Conservation (phyloP, 2,329 filamentous ascomycete species). For the Helicocarpus griseus region DNA sequence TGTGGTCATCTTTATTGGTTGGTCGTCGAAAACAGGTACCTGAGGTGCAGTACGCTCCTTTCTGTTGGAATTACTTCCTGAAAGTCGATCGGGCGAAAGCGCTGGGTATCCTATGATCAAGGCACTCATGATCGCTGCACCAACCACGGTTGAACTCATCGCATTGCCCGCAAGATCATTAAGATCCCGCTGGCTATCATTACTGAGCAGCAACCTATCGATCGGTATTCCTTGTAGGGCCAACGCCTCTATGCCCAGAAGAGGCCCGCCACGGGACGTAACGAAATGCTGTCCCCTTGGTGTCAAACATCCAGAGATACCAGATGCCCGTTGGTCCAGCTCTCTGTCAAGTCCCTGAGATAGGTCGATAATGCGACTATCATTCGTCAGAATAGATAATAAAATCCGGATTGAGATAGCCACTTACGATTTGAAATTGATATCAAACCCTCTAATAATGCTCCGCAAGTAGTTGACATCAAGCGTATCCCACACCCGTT, state of each 20-base stretch:
- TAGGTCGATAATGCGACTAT: constrained; percentile 46
- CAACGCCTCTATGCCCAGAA: constrained; percentile 56
- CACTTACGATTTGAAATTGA: constrained; percentile 46
- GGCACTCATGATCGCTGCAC: constrained; percentile 50
- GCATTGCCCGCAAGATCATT: constrained; percentile 69
- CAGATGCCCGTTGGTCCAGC: constrained; percentile 38
- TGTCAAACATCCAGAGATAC: constrained; percentile 58
- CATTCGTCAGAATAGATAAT: constrained; percentile 6
- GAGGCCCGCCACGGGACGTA: constrained; percentile 49
- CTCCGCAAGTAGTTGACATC: constrained; percentile 52
- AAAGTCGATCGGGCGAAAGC: constrained; percentile 16
- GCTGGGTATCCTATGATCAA: constrained; percentile 37
- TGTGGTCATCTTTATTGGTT: constrained; percentile 10
- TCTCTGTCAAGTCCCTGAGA: constrained; percentile 64
- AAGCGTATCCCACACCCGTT: constrained; percentile 56
- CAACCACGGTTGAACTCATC: constrained; percentile 66
- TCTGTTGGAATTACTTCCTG: background rate
- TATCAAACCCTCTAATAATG: constrained; percentile 44
- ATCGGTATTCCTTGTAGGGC: constrained; percentile 59
- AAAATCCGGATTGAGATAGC: background rate
- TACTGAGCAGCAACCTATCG: constrained; percentile 52
- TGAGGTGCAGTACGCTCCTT: background rate
- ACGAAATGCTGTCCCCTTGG: constrained; percentile 54
- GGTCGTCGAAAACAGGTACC: constrained; percentile 3
- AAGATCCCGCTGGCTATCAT: constrained; percentile 52